phyloP scores from a whole-genome alignment of 148 eudicot genomes.

The Dianthus caryophyllus region DNA sequence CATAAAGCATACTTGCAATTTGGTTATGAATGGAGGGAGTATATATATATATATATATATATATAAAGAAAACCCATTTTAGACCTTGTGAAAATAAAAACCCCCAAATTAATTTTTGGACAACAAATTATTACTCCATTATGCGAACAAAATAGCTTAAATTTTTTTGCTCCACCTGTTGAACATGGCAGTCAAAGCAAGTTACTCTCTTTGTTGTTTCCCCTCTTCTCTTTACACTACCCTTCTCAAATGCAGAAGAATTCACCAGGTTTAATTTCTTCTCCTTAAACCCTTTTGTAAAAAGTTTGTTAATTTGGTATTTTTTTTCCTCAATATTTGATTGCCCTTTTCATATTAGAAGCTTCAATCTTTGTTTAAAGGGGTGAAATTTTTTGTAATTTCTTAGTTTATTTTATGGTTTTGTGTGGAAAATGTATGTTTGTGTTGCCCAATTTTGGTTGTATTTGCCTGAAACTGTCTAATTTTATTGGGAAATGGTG shows the following conservation, averaged over 20 bases:
- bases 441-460: neutral
- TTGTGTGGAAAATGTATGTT: neutral
- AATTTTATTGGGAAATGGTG: neutral
- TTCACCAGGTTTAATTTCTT: conserved; percentile 6
- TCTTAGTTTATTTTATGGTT: neutral
- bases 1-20: too few relatives aligned
- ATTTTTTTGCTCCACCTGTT: too few relatives aligned
- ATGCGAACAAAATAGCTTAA: too few relatives aligned
- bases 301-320: neutral
- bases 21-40: too few relatives aligned
- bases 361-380: conserved; percentile 7
- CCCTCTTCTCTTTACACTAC: conserved; percentile 23
- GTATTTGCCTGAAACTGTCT: neutral
- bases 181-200: conserved; percentile 24
- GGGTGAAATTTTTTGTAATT: neutral
- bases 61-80: too few relatives aligned
- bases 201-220: conserved; percentile 20
- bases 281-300: neutral
- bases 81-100: too few relatives aligned
- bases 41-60: too few relatives aligned
- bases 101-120: too few relatives aligned
- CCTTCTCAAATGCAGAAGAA: conserved; percentile 18
- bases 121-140: too few relatives aligned
- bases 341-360: conserved; percentile 10
- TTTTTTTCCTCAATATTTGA: neutral